phyloP scores from a whole-genome alignment of 139 green algal genomes.

The Tetradesmus lagerheimii region DNA sequence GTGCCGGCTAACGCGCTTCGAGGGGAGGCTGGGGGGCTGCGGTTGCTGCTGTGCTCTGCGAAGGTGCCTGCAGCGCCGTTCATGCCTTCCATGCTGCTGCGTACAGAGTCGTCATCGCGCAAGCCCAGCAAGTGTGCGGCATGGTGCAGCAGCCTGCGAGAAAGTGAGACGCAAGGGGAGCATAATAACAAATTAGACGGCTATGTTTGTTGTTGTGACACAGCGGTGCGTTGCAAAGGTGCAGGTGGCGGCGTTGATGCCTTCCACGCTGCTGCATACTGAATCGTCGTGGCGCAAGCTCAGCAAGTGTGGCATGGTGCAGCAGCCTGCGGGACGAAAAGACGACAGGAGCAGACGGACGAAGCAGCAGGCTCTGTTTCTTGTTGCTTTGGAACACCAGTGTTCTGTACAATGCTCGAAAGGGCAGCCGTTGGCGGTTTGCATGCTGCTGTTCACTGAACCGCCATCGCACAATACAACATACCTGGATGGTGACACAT shows the following conservation, averaged over 20 bases:
- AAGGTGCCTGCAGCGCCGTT: neutral
- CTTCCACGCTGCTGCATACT: neutral
- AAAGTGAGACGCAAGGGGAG: neutral
- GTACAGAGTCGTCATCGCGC: neutral
- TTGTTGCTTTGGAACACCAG: too few relatives aligned
- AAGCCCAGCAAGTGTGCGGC: constrained; percentile 1
- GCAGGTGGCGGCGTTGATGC: neutral
- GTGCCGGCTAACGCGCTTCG: neutral
- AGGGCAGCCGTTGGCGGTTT: too few relatives aligned
- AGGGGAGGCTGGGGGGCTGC: neutral
- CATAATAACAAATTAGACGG: too few relatives aligned
- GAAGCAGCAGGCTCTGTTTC: too few relatives aligned
- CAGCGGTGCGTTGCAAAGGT: too few relatives aligned
- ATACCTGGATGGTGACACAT: too few relatives aligned
- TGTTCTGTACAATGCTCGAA: neutral
- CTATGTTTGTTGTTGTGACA: too few relatives aligned
- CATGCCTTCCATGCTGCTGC: neutral
- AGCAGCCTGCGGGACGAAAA: neutral
- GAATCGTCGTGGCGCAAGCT: neutral
- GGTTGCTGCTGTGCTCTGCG: neutral
- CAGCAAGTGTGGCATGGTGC: neutral
- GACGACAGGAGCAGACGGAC: too few relatives aligned
- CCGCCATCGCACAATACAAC: neutral
- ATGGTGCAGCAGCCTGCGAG: constrained; percentile 10
- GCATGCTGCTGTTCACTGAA: neutral